phyloP scores from a whole-genome alignment of 2,329 filamentous ascomycete species.

The Phoma herbarum region DNA sequence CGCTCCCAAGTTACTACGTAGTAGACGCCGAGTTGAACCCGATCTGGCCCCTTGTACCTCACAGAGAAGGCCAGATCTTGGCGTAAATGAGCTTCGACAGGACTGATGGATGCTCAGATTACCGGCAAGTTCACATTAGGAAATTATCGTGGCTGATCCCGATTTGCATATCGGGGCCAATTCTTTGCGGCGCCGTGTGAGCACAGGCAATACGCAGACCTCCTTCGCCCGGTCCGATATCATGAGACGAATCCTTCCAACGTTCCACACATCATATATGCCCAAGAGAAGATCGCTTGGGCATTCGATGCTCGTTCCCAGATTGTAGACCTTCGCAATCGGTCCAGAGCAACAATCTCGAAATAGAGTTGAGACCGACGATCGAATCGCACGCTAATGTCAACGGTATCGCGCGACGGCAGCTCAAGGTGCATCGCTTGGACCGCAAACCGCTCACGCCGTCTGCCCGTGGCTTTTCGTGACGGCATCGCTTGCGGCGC shows the following conservation, averaged over 20 bases:
- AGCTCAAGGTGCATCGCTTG: constrained; percentile 28
- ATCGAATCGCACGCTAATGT: constrained; percentile 28
- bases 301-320: constrained; percentile 1
- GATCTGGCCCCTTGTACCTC: constrained; percentile 7
- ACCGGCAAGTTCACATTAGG: constrained; percentile 5
- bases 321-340: constrained; percentile 11
- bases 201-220: constrained; percentile 23
- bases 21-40: constrained; percentile 9
- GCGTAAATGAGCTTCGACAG: constrained; percentile 5
- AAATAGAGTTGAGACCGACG: constrained; percentile 20
- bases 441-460: constrained; percentile 36
- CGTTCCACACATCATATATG: constrained; percentile 6
- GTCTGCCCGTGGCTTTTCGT: constrained; percentile 23
- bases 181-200: constrained; percentile 29
- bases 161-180: constrained; percentile 29
- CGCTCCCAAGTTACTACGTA: constrained; percentile 7
- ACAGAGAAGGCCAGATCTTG: constrained; percentile 1
- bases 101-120: constrained; percentile 3
- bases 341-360: constrained; percentile 16
- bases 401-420: constrained; percentile 38
- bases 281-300: constrained; percentile 8
- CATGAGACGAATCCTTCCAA: background rate
- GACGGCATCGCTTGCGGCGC: constrained; percentile 30
- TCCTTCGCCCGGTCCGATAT: constrained; percentile 10
- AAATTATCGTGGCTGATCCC: constrained; percentile 24